A percentile compares a stretch with the other conserved stretches of the same genome.
Conservation (phyloP, 331 rosid species). For the Pyracantha coccinea region DNA sequence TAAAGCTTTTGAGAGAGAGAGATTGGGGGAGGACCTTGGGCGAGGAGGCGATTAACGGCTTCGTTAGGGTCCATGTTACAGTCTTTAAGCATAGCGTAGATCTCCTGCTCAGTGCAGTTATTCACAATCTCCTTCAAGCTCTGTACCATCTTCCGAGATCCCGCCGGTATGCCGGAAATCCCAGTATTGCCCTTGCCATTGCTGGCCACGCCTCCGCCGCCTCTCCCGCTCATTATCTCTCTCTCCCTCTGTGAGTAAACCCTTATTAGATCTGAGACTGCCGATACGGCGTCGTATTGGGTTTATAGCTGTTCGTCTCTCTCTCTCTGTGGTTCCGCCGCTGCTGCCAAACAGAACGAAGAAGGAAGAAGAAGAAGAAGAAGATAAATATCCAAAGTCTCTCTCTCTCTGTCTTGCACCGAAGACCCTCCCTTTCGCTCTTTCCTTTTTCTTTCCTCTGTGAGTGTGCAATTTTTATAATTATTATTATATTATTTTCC, state of each 20-base stretch:
- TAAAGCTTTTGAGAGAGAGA: background rate
- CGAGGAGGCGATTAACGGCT: constrained; percentile 91
- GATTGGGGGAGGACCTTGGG: constrained; percentile 49
- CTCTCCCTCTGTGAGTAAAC: background rate
- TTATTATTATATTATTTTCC: background rate
- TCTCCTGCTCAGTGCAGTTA: constrained; percentile 89
- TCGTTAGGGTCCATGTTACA: constrained; percentile 99
- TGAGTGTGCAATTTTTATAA: background rate
- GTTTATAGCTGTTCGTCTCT: background rate
- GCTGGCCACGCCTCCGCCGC: constrained; percentile 32
- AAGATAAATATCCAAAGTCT: constrained; percentile 9
- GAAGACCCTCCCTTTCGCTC: constrained; percentile 33
- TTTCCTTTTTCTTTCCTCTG: constrained; percentile 3
- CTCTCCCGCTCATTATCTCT: constrained; percentile 61
- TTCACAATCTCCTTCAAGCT: constrained; percentile 86
- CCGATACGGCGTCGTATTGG: constrained; percentile 9
- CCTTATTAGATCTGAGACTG: constrained; percentile 58
- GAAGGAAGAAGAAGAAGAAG: background rate
- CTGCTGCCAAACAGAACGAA: constrained; percentile 2
- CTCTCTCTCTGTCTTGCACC: constrained; percentile 23
- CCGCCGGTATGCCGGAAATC: constrained; percentile 61
- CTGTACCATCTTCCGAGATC: constrained; percentile 84
- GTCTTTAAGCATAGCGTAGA: constrained; percentile 86
- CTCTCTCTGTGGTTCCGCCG: constrained; percentile 38
- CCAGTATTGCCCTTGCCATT: constrained; percentile 46